Percentiles rank a stretch among this genome's conserved stretches.
These are phyloP conservation scores for Cyathus striatus DNA, from an alignment of 768 basidiomycete species.

Conservation along the genomic window DNA sequence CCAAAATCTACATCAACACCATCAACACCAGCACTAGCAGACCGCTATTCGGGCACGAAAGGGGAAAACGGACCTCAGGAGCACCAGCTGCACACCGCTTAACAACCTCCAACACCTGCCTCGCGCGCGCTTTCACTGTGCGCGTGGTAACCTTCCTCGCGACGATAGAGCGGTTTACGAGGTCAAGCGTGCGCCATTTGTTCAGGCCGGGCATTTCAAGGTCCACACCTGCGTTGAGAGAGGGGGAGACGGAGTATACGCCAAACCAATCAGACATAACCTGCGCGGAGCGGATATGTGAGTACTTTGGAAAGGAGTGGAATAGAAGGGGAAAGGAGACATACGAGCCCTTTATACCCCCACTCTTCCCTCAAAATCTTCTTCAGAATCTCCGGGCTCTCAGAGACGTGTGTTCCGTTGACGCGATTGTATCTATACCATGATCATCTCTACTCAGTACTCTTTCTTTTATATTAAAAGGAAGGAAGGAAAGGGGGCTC, in stretches of 20 bases:
- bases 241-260: slow-evolving; percentile 56
- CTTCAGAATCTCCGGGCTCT: slow-evolving; percentile 53
- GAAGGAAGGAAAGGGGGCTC: slow-evolving; percentile 16
- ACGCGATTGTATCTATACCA: slow-evolving; percentile 61
- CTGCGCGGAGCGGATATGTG: slow-evolving; percentile 12
- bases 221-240: slow-evolving; percentile 73
- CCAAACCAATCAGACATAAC: slow-evolving; percentile 88
- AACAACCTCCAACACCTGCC: slow-evolving; percentile 61
- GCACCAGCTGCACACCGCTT: slow-evolving; percentile 64
- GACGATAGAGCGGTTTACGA: slow-evolving; percentile 53
- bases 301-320: background rate
- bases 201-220: slow-evolving; percentile 77
- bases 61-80: slow-evolving; percentile 45
- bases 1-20: slow-evolving; percentile 44
- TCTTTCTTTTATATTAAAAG: background rate
- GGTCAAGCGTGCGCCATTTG: slow-evolving; percentile 71
- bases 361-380: slow-evolving; percentile 66
- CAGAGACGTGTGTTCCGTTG: slow-evolving; percentile 69
- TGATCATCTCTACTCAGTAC: too few relatives aligned
- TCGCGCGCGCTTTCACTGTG: slow-evolving; percentile 62
- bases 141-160: slow-evolving; percentile 62
- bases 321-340: slow-evolving; percentile 5
- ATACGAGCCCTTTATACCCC: slow-evolving; percentile 60
- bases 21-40: background rate
- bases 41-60: background rate